Base-by-base conservation (phyloP, 768 basidiomycete genomes). In the Rhizopogon sp. region DNA sequence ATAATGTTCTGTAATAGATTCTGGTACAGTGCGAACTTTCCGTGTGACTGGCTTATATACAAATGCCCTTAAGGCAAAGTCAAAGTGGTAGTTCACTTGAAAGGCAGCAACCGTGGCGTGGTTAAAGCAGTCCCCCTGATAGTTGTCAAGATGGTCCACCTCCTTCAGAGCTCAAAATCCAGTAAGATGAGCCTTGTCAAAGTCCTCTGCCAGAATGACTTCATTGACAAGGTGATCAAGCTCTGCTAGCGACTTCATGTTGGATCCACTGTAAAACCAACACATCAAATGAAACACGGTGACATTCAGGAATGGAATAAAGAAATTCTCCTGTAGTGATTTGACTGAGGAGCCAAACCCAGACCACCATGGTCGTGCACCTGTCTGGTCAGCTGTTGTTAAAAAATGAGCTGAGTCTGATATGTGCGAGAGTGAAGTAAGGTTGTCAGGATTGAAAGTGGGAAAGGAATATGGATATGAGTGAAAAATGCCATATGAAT, bases 241-340 rank as follows among this genome's bases (percentile, higher is more conserved):
- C 29, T 47, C 44, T 8, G 29, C 50, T 9, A 54, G 20, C 6
- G 52, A 60, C 22, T 53, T 59, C 28, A 25, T 43, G 20, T 43
- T 58, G n/a, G 60, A 56, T 1, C 66, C 62, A 22, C 52, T 55
- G 41, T 62, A 50, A 29, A 58, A 43, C 65, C 66, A 66, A n/a
- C 59, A 51, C 65, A 63, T 67, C 1, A 65, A 43, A 10, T 35
- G 54, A 31, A 51, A 62, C 2, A 57, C 56, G 0, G 55, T 58
- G 52, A 58, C 54, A 29, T 64, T 66, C 7, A 45, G 1, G 41
- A 65, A 56, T 14, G 59, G 50, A n/a, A 22, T 14, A 17, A 53
- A 53, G 13, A 53, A 53, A 20, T 43, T 29, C 9, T 53, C 31
- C 11, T 43, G 40, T 8, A 5, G 28, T 13, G 29, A 20, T 43